Evolutionary conservation across 805 yeast species (phyloP).

Genomic region (Saccharomyces kudriavzevii): DNA sequence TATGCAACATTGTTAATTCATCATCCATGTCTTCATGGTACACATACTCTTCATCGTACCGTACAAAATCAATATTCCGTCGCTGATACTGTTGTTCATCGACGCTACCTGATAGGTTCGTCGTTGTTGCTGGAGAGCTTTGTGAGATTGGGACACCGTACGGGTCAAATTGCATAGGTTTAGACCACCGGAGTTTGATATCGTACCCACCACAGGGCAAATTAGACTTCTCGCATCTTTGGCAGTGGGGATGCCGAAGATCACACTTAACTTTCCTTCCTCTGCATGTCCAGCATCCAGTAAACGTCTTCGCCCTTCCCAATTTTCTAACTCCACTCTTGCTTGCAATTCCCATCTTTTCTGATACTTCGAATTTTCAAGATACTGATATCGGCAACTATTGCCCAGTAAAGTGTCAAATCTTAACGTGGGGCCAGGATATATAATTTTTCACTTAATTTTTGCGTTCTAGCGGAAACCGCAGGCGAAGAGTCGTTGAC

Average conservation of each 20-base stretch:
- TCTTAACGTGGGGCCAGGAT: background rate
- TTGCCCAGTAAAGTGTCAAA: background rate
- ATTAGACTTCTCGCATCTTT: slow-evolving; percentile 60
- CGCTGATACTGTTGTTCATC: slow-evolving; percentile 55
- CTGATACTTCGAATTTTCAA: background rate
- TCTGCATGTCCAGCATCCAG: slow-evolving; percentile 86
- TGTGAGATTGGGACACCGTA: slow-evolving; percentile 29
- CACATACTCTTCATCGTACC: slow-evolving; percentile 56
- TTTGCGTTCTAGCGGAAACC: background rate
- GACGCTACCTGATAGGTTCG: background rate
- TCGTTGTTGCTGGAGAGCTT: slow-evolving; percentile 16
- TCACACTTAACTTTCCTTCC: slow-evolving; percentile 77
- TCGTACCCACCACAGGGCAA: slow-evolving; percentile 75
- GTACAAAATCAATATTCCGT: slow-evolving; percentile 65
- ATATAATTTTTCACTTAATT: background rate
- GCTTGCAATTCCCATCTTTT: background rate
- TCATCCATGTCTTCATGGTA: slow-evolving; percentile 80
- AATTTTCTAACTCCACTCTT: slow-evolving; percentile 6
- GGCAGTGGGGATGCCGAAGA: slow-evolving; percentile 58
- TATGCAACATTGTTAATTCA: slow-evolving; percentile 43
- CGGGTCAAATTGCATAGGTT: slow-evolving; percentile 43
- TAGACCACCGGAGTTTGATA: slow-evolving; percentile 69
- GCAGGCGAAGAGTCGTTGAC: background rate
- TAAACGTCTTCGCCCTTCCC: slow-evolving; percentile 58
- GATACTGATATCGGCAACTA: background rate